Evolutionary conservation across 345 rosid species (phyloP).

Genomic region (Tarenaya hassleriana): DNA sequence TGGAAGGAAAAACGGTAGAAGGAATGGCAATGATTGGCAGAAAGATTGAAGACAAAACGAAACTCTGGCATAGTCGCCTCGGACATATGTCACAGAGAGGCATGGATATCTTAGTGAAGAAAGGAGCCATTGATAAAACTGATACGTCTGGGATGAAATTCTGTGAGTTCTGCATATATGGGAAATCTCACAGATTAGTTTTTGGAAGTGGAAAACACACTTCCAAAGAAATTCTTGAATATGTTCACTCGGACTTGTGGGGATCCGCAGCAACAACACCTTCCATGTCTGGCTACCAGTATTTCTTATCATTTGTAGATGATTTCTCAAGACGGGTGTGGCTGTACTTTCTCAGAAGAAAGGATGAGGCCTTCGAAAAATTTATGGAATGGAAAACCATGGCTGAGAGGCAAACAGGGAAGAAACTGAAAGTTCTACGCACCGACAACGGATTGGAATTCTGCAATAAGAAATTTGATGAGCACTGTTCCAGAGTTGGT

Average conservation of each 20-base stretch:
- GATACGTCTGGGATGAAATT: too few species aligned
- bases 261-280: not conserved
- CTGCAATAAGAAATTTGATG: not conserved
- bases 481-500: not conserved
- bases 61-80: too few species aligned
- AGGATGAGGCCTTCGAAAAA: not conserved
- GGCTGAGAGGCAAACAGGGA: not conserved
- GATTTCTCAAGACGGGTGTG: not conserved
- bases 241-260: not conserved
- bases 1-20: too few species aligned
- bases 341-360: not conserved
- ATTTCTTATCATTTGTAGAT: not conserved
- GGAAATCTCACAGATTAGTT: not conserved
- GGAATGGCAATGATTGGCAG: too few species aligned
- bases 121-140: too few species aligned
- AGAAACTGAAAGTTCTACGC: not conserved
- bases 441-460: not conserved
- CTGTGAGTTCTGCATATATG: not conserved
- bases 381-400: not conserved
- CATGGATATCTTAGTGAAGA: too few species aligned
- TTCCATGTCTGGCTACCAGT: not conserved
- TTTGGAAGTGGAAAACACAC: not conserved
- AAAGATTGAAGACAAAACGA: too few species aligned
- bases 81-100: too few species aligned
- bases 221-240: not conserved